These are phyloP conservation scores for Russula olivacea DNA, from an alignment of 768 basidiomycete species.

Conservation along the genomic window DNA sequence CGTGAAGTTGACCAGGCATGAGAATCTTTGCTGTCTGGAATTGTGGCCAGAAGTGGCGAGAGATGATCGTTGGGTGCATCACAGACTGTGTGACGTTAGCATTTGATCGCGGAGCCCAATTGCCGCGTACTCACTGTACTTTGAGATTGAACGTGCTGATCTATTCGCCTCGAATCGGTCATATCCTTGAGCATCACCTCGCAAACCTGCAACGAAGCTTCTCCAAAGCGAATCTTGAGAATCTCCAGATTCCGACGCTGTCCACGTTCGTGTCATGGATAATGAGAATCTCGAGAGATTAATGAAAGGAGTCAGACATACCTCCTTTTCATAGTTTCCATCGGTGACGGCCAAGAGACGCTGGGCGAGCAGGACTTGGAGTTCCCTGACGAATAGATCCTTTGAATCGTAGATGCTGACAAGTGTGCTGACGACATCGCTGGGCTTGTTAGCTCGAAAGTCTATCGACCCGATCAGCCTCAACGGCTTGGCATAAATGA, in stretches of 20 bases:
- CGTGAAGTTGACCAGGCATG: constrained; percentile 82
- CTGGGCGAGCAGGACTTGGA: constrained; percentile 88
- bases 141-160: constrained; percentile 80
- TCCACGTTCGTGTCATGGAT: neutral
- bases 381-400: constrained; percentile 92
- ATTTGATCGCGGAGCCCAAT: neutral
- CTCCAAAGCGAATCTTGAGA: constrained; percentile 93
- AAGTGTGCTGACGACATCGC: constrained; percentile 92
- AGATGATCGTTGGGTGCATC: constrained; percentile 87
- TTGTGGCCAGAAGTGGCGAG: constrained; percentile 91
- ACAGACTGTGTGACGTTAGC: constrained; percentile 42
- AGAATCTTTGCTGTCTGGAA: constrained; percentile 64
- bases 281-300: neutral
- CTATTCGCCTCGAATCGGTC: constrained; percentile 87
- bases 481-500: neutral
- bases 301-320: constrained; percentile 26
- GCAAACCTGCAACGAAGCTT: constrained; percentile 86
- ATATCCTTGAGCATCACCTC: constrained; percentile 98
- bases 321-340: constrained; percentile 71
- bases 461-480: constrained; percentile 42
- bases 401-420: constrained; percentile 98
- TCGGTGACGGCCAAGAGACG: constrained; percentile 74
- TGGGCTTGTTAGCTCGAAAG: constrained; percentile 85
- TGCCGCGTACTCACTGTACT: constrained; percentile 42
- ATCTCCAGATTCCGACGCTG: constrained; percentile 92